Percentiles rank a stretch among this genome's conserved stretches.
Conservation (phyloP, 75 land plant genomes). For the Cunninghamia lanceolata region DNA sequence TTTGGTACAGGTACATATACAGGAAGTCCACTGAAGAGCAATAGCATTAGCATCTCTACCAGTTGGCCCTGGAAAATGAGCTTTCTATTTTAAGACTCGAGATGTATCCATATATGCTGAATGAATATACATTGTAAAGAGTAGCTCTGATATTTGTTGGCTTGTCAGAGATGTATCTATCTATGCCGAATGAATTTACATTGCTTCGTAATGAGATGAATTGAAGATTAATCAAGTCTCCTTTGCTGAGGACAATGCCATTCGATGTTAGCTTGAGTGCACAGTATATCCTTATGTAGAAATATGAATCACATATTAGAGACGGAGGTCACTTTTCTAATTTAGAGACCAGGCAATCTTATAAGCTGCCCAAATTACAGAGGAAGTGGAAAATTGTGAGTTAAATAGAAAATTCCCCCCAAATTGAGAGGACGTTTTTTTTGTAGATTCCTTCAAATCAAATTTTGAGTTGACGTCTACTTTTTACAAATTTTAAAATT, state of each 20-base stretch:
- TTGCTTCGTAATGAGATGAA: neutral
- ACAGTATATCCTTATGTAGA: neutral
- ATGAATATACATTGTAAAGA: neutral
- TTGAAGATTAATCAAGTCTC: neutral
- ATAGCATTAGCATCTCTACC: neutral
- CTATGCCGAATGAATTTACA: neutral
- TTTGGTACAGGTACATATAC: conserved; percentile 1
- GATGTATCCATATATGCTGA: neutral
- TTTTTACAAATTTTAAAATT: neutral
- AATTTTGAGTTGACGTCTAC: neutral
- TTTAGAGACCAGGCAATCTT: neutral
- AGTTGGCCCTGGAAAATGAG: neutral
- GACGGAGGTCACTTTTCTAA: neutral
- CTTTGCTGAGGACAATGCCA: neutral
- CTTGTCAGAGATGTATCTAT: too few species aligned
- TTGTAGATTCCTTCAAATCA: neutral
- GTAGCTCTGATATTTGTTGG: too few species aligned
- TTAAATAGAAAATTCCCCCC: neutral
- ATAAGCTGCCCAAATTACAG: neutral
- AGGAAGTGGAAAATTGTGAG: neutral
- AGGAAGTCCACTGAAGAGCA: neutral
- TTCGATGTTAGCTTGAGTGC: neutral
- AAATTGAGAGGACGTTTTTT: neutral
- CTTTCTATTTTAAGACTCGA: neutral
- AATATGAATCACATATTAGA: neutral